Base-by-base conservation (phyloP, 805 yeast genomes). In the Saccharomyces jurei region DNA sequence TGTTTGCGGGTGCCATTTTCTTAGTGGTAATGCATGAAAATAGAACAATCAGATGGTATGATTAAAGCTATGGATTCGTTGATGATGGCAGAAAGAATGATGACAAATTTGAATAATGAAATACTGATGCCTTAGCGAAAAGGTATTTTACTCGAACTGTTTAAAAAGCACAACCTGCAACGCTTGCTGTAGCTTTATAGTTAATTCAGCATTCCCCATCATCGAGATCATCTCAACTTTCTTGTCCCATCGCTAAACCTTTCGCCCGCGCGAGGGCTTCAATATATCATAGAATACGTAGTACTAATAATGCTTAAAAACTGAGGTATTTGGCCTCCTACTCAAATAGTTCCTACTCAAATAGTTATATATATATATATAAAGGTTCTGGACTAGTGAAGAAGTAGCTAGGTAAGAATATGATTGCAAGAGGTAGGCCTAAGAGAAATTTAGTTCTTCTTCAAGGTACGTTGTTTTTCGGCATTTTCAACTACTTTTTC, bases 401-500 rank as follows among this genome's bases (percentile, higher is more conserved):
- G 6, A n/a, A 21, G 25, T 36, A 6, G 11, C 11, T 8, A 36
- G 2, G 14, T 48, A 8, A 26, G 25, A 14, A 4, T 13, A 13
- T 32, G 17, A 14, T 22, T 22, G 21, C 4, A 8, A 17, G 22
- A 9, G 26, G 26, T 25, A 50, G 10, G 27, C 17, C 17, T 31
- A 13, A 31, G 14, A 31, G 14, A 10, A 17, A 3, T 22, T 59
- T 58, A 84, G 63, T 85, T 87, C 67, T 78, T 85, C 73, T 86
- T 88, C 72, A 91, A 70, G 0, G 92, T 91, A 68, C 97, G 80
- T 72, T 94, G 98, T 70, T 91, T 89, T 69, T 94, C 98, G 1
- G 98, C 97, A 66, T 86, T 87, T 66, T 88, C 81, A 25, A 94
- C 87, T 48, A 94, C 87, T 71, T 91, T 91, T 65, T 89, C 96